These are phyloP conservation scores for Alternaria atra DNA, from an alignment of 2,329 filamentous ascomycete genomes.

Conservation along the genomic window DNA sequence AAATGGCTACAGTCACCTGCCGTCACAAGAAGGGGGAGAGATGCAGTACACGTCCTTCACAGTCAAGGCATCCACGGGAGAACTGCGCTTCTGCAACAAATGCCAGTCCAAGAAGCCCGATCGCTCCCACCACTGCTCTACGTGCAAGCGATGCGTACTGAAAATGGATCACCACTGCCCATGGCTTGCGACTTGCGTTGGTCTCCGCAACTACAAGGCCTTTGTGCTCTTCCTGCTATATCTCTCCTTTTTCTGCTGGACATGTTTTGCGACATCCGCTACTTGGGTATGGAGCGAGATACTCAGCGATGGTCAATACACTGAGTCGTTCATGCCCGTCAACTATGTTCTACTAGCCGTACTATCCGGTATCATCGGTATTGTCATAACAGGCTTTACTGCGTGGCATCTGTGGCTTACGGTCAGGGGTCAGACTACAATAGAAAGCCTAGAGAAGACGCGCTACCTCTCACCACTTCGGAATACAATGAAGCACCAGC, in stretches of 20 bases:
- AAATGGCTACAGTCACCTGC: slow-evolving; percentile 79
- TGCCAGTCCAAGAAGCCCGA: slow-evolving; percentile 95
- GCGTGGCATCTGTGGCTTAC: slow-evolving; percentile 90
- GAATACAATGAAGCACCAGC: slow-evolving; percentile 72
- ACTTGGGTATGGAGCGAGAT: slow-evolving; percentile 89
- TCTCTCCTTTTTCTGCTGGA: slow-evolving; percentile 84
- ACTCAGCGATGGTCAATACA: slow-evolving; percentile 72
- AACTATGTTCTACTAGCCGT: slow-evolving; percentile 91
- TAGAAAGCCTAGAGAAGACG: slow-evolving; percentile 95
- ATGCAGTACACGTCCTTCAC: slow-evolving; percentile 78
- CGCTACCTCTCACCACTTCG: slow-evolving; percentile 86
- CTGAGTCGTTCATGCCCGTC: slow-evolving; percentile 81
- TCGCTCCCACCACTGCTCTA: slow-evolving; percentile 95
- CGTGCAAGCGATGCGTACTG: slow-evolving; percentile 90
- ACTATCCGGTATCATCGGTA: slow-evolving; percentile 86
- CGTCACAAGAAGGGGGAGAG: slow-evolving; percentile 69
- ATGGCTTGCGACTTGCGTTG: slow-evolving; percentile 96
- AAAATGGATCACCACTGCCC: slow-evolving; percentile 99
- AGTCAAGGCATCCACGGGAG: slow-evolving; percentile 84
- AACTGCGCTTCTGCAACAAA: slow-evolving; percentile 93
- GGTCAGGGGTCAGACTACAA: slow-evolving; percentile 84
- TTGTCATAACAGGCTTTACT: slow-evolving; percentile 90
- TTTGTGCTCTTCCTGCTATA: slow-evolving; percentile 94
- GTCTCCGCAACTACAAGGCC: slow-evolving; percentile 92
- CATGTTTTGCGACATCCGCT: slow-evolving; percentile 78